Base-by-base conservation (phyloP, 345 rosid species). In the Populus simonii region DNA sequence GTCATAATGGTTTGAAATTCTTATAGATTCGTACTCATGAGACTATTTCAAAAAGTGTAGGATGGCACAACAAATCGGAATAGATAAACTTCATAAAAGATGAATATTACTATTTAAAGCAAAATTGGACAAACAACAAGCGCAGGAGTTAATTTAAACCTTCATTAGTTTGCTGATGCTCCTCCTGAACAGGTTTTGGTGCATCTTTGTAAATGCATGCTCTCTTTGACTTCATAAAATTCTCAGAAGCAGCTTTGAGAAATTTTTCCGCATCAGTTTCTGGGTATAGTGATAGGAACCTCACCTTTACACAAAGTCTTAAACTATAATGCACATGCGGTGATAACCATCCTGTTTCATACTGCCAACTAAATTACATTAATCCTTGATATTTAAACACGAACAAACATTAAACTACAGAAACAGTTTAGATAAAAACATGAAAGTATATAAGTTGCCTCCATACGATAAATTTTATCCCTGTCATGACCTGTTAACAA, bases 321-420 rank as follows among this genome's bases (percentile, higher is more conserved):
- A 93, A 82, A 80, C 91, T 85, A 79, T 91, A 97, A 80, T 91
- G 90, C 83, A 88, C 77, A 61, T 87, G 78, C 74, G 84, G 90
- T 8, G 87, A 86, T 85, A 96, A 93, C 99, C 99, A 96, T 77
- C 99, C 98, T 68, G 95, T 88, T 90, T 84, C 90, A 78, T 84
- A 84, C 98, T 96, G 86, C 82, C 76, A 83, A 83, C 68, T 31
- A 77, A 73, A 82, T 68, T 36, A 72, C 70, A 82, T 82, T 31
- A 67, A 70, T 38, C 55, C 27, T 47, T 13, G 38, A 78, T 43
- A 71, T 41, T 68, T 47, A 69, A 79, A 53, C 73, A 67, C 8
- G 43, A 62, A 53, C 4, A 66, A 77, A 20, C 29, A 66, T 29
- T n/a, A 1, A 1, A n/a, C 27, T 43, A 23, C 8, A 9, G 41